phyloP scores from a whole-genome alignment of 2,329 filamentous ascomycete genomes.

The Scopulariopsis brevicaulis region DNA sequence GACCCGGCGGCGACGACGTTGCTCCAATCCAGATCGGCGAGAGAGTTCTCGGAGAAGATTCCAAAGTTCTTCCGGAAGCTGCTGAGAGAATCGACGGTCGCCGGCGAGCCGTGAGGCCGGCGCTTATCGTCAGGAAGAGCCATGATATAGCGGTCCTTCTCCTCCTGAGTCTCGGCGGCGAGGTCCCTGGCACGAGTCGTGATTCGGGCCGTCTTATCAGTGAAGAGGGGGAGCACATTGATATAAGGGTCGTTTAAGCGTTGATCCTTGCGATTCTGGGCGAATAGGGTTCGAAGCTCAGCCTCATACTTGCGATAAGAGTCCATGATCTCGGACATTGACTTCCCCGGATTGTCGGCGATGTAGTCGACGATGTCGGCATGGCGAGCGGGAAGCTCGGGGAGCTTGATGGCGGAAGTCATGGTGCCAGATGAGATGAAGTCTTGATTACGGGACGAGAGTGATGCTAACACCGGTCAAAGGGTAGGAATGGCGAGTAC shows the following conservation, averaged over 20 bases:
- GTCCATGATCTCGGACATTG: slow-evolving; percentile 45
- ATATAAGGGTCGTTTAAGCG: slow-evolving; percentile 42
- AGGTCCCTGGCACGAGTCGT: slow-evolving; percentile 52
- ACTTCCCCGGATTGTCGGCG: slow-evolving; percentile 35
- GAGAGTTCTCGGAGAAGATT: slow-evolving; percentile 68
- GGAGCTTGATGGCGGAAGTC: slow-evolving; percentile 23
- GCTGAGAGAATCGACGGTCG: slow-evolving; percentile 53
- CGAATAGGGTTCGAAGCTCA: slow-evolving; percentile 54
- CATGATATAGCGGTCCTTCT: slow-evolving; percentile 61
- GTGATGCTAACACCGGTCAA: too few species aligned
- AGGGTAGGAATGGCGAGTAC: too few species aligned
- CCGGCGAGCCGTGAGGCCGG: slow-evolving; percentile 49
- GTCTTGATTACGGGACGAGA: too few species aligned
- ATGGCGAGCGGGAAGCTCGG: slow-evolving; percentile 33
- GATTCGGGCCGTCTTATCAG: slow-evolving; percentile 40
- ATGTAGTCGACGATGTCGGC: slow-evolving; percentile 40
- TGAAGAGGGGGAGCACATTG: slow-evolving; percentile 58
- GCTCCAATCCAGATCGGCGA: slow-evolving; percentile 67
- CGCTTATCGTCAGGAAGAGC: slow-evolving; percentile 49
- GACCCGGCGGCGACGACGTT: slow-evolving; percentile 77
- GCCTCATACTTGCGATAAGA: slow-evolving; percentile 61
- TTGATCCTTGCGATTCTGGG: slow-evolving; percentile 52
- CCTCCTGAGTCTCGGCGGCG: slow-evolving; percentile 41
- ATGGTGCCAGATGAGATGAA: slow-evolving; percentile 13
- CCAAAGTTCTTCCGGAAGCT: slow-evolving; percentile 73